Percentiles rank a stretch among this genome's conserved stretches.
phyloP scores from a whole-genome alignment of 2,329 filamentous ascomycete species.

The Botrytis hyacinthi region DNA sequence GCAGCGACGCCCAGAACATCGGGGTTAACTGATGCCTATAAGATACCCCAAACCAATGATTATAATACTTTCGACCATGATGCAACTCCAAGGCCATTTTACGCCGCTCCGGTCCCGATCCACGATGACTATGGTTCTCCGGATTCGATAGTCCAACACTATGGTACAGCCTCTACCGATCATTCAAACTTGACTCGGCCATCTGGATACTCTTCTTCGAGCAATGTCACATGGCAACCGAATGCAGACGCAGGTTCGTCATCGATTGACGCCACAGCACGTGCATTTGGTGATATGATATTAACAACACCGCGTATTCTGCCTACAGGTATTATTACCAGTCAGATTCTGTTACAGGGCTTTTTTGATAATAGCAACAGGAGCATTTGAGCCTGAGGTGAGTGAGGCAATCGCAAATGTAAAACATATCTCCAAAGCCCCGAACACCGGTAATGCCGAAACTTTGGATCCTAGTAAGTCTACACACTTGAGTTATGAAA shows the following conservation, averaged over 20 bases:
- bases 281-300: not conserved
- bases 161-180: not conserved
- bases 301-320: not conserved
- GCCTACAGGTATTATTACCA: not conserved
- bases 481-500: not conserved
- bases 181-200: not conserved
- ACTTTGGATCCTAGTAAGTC: slow-evolving; percentile 7
- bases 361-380: not conserved
- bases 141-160: not conserved
- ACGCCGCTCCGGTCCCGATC: not conserved
- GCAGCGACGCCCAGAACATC: not conserved
- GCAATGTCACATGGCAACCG: not conserved
- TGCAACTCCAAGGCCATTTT: not conserved
- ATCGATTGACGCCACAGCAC: not conserved
- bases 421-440: not conserved
- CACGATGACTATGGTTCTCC: not conserved
- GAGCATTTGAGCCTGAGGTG: not conserved
- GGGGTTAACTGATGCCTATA: not conserved
- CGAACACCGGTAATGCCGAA: not conserved
- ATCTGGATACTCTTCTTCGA: not conserved
- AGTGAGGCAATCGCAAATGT: not conserved
- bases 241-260: not conserved
- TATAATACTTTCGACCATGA: not conserved
- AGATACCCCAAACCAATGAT: not conserved
- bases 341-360: not conserved